A percentile compares a stretch with the other conserved stretches of the same genome.
These are phyloP conservation scores for Phragmites australis DNA, from an alignment of 176 grass and related monocot species.

Conservation along the genomic window DNA sequence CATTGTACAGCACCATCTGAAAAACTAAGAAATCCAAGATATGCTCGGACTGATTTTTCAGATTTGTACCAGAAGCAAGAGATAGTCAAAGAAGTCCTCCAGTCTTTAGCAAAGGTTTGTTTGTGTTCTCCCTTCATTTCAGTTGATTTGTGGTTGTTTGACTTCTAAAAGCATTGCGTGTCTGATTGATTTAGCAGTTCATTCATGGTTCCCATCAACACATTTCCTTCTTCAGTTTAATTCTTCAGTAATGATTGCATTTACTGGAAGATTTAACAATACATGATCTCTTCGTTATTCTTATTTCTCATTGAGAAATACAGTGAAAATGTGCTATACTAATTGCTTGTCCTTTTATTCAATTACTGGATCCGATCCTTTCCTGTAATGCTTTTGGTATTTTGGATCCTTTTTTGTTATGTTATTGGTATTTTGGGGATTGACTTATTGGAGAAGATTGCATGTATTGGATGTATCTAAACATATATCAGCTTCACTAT, in stretches of 20 bases:
- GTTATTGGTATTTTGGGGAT: too few species aligned
- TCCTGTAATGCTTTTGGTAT: too few species aligned
- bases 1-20: too few species aligned
- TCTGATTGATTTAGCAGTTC: background rate
- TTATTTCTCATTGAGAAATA: background rate
- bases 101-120: slow-evolving; percentile 77
- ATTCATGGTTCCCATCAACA: background rate
- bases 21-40: too few species aligned
- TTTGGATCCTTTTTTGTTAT: too few species aligned
- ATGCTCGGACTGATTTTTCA: slow-evolving; percentile 33
- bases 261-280: background rate
- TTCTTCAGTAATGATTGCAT: background rate
- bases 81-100: slow-evolving; percentile 77
- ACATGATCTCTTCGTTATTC: background rate
- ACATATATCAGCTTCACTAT: too few species aligned
- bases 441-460: too few species aligned
- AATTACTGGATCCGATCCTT: too few species aligned
- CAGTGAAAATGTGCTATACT: background rate
- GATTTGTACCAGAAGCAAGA: slow-evolving; percentile 79
- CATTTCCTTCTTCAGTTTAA: background rate
- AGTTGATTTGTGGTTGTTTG: background rate
- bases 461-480: too few species aligned
- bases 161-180: background rate
- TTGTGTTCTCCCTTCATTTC: background rate
- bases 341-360: too few species aligned